phyloP scores from a whole-genome alignment of 2,329 filamentous ascomycete species.

The Dryadomyces quercus-mongolicae region DNA sequence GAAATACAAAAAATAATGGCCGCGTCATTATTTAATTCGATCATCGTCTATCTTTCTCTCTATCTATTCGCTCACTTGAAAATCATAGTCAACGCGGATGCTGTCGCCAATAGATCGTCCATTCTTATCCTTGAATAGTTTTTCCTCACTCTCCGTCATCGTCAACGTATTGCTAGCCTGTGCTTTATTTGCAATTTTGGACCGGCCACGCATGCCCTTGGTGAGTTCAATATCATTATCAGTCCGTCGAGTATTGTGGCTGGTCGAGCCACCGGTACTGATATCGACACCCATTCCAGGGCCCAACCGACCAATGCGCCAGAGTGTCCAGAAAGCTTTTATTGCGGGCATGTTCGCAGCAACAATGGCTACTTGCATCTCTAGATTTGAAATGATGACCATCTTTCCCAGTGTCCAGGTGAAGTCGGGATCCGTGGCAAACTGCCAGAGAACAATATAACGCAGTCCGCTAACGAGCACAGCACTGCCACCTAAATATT shows the following conservation, averaged over 20 bases:
- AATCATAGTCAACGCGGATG: not conserved
- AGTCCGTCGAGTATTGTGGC: not conserved
- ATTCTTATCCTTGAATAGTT: not conserved
- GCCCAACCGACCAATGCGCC: constrained; percentile 1
- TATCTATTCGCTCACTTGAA: no score
- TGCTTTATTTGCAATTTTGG: not conserved
- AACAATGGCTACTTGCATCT: constrained; percentile 20
- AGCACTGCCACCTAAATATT: constrained; percentile 13
- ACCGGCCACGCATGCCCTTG: not conserved
- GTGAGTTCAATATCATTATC: not conserved
- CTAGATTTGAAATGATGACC: constrained; percentile 19
- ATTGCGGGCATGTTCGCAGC: constrained; percentile 20
- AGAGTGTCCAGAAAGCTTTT: constrained; percentile 16
- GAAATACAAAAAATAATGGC: no score
- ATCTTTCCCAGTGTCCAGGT: constrained; percentile 20
- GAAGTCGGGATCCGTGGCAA: constrained; percentile 15
- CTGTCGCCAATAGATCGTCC: not conserved
- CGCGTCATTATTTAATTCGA: no score
- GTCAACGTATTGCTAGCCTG: not conserved
- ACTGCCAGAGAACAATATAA: constrained; percentile 30
- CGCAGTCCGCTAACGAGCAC: constrained; percentile 24
- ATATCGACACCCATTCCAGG: not conserved
- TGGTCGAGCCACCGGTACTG: not conserved
- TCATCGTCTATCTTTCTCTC: no score
- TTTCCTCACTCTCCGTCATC: constrained; percentile 2